Evolutionary conservation across 495 filamentous ascomycete species (phyloP).

Genomic region (Astrocystis sublimbata): DNA sequence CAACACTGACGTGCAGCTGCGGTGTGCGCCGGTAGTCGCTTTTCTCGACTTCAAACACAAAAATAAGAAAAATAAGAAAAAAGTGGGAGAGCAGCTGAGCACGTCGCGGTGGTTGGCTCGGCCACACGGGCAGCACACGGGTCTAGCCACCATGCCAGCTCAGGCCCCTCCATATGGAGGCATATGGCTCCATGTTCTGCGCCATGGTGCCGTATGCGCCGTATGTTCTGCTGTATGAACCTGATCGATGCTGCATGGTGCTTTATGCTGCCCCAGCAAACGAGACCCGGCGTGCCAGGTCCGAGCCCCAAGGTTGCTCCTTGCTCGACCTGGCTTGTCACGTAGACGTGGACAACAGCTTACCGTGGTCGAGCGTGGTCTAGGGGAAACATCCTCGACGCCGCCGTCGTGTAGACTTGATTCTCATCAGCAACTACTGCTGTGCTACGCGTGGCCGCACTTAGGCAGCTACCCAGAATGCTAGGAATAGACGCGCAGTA

Average conservation of each 20-base stretch:
- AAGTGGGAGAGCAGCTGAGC: not conserved
- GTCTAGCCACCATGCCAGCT: conserved; percentile 1
- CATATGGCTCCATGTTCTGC: too few relatives aligned
- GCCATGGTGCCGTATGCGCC: conserved; percentile 1
- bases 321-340: not conserved
- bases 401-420: not conserved
- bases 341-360: conserved; percentile 8
- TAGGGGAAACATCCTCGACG: not conserved
- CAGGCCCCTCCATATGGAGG: conserved; percentile 9
- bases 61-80: not conserved
- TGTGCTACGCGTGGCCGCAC: not conserved
- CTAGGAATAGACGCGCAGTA: too few relatives aligned
- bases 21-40: conserved; percentile 12
- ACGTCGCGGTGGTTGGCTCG: conserved; percentile 6
- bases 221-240: not conserved
- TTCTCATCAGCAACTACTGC: not conserved
- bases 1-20: conserved; percentile 19
- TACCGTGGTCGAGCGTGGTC: not conserved
- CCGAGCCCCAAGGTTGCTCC: too few relatives aligned
- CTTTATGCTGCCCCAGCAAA: conserved; percentile 2
- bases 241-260: not conserved
- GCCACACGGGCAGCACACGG: conserved; percentile 9
- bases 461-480: too few relatives aligned
- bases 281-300: too few relatives aligned
- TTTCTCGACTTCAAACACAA: conserved; percentile 11